Base-by-base conservation (phyloP, 352 stramenopile species). In the Globisporangium carolinianum region DNA sequence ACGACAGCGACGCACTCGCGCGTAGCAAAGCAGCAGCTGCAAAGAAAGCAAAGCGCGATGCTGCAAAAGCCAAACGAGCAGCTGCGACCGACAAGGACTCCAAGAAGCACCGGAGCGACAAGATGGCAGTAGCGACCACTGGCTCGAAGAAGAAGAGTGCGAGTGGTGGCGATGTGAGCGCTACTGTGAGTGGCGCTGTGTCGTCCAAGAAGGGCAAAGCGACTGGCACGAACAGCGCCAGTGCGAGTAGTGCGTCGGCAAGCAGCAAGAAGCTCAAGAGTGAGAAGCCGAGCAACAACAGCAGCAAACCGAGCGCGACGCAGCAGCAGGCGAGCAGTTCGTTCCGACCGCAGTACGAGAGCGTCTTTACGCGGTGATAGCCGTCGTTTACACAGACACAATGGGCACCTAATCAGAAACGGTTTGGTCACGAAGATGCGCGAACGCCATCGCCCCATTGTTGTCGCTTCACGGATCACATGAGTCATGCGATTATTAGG, bases 331-430 rank as follows among this genome's bases (percentile, higher is more conserved):
- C 38, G 41, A 57, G 18, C 35, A 53, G 48, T 54, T 24, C 68
- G 0, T 89, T 77, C 46, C 72, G 74, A 24, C 77, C 76, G 49
- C 77, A 84, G 41, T 82, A 87, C 55, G 80, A 90, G 60, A 88
- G 65, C 53, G 70, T 88, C 4, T 90, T 87, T 51, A 77, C 73
- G 18, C 75, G 68, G 47, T 85, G 84, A 56, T 32, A 32, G 24
- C 24, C 24, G 24, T 32, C 24, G 24, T 3, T 32, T 32, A 32
- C 24, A 32, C 24, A 32, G 24, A 32, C 24, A 32, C 24, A 32
- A 1, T 32, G 24, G 3, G 24, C 24, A 32, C 24, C 24, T 32
- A 32, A 32, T 32, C 24, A 3, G 24, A 32, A 32, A 32, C 24
- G 24, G 24, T 3, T 32, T 32, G 24, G 24, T 2, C 24, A 32